phyloP scores from a whole-genome alignment of 352 stramenopile genomes.

The Blastocystis sp. region DNA sequence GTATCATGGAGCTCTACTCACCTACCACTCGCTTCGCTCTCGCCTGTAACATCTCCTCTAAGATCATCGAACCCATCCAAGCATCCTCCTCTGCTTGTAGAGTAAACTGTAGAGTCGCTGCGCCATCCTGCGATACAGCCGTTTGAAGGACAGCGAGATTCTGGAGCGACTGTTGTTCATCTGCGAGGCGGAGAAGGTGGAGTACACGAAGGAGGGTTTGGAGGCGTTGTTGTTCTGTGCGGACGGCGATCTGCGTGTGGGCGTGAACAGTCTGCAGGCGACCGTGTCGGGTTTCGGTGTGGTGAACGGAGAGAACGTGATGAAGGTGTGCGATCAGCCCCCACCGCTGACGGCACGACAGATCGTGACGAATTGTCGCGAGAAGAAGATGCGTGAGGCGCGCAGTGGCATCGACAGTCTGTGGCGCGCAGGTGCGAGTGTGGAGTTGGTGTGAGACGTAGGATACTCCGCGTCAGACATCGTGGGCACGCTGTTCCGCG shows the following conservation, averaged over 20 bases:
- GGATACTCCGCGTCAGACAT: conserved; percentile 94
- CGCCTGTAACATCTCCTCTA: conserved; percentile 95
- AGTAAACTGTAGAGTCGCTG: conserved; percentile 83
- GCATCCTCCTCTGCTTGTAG: conserved; percentile 70
- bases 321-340: conserved; percentile 90
- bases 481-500: conserved; percentile 93
- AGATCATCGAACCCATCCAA: conserved; percentile 98
- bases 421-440: conserved; percentile 75
- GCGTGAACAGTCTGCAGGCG: conserved; percentile 96
- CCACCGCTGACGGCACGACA: conserved; percentile 84
- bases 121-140: conserved; percentile 92
- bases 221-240: conserved; percentile 96
- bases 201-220: conserved; percentile 83
- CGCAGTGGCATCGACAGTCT: conserved; percentile 78
- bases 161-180: conserved; percentile 87
- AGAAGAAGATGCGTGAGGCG: conserved; percentile 81
- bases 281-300: conserved; percentile 88
- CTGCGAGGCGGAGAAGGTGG: conserved; percentile 84
- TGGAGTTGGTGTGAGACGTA: background rate
- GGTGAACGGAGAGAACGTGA: conserved; percentile 90
- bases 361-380: conserved; percentile 82
- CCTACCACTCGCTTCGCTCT: conserved; percentile 94
- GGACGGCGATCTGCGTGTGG: conserved; percentile 97
- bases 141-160: conserved; percentile 90
- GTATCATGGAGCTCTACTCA: conserved; percentile 98